A percentile compares a stretch with the other conserved stretches of the same genome.
Evolutionary conservation across 768 basidiomycete genomes (phyloP).

Genomic region (Lactarius psammicola): DNA sequence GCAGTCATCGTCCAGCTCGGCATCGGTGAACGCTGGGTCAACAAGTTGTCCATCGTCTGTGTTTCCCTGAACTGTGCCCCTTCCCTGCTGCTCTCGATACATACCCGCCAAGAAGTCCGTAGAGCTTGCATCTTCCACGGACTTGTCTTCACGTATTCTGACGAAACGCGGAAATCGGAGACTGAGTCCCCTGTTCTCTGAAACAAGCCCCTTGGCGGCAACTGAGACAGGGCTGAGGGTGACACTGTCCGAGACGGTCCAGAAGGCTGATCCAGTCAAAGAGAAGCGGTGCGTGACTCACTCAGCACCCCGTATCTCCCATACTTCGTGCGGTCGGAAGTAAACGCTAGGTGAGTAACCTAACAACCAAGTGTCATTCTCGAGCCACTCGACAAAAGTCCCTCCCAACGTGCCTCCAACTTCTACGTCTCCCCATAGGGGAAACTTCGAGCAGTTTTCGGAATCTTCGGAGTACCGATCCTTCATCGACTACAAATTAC

Average conservation of each 20-base stretch:
- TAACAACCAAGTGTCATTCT: conserved; percentile 32
- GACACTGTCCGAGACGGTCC: conserved; percentile 45
- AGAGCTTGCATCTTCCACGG: conserved; percentile 68
- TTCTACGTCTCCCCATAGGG: conserved; percentile 58
- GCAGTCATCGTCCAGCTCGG: conserved; percentile 36
- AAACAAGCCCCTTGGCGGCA: conserved; percentile 65
- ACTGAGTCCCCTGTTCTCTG: conserved; percentile 64
- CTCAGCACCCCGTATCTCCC: conserved; percentile 87
- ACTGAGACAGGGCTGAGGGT: conserved; percentile 84
- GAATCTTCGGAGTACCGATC: conserved; percentile 63
- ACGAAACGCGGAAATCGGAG: conserved; percentile 89
- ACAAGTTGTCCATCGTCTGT: conserved; percentile 61
- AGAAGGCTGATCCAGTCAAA: background rate
- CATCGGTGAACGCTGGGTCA: conserved; percentile 46
- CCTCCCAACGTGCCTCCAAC: conserved; percentile 50
- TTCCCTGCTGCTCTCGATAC: conserved; percentile 60
- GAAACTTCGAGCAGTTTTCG: conserved; percentile 50
- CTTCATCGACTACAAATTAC: conserved; percentile 48
- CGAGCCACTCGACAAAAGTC: background rate
- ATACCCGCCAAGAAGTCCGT: conserved; percentile 66
- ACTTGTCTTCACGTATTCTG: conserved; percentile 69
- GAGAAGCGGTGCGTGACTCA: conserved; percentile 33
- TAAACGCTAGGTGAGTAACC: conserved; percentile 65
- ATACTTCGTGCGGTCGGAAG: conserved; percentile 73
- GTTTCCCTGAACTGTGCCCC: conserved; percentile 37